phyloP scores from a whole-genome alignment of 352 stramenopile species.

The Globisporangium nagaii region DNA sequence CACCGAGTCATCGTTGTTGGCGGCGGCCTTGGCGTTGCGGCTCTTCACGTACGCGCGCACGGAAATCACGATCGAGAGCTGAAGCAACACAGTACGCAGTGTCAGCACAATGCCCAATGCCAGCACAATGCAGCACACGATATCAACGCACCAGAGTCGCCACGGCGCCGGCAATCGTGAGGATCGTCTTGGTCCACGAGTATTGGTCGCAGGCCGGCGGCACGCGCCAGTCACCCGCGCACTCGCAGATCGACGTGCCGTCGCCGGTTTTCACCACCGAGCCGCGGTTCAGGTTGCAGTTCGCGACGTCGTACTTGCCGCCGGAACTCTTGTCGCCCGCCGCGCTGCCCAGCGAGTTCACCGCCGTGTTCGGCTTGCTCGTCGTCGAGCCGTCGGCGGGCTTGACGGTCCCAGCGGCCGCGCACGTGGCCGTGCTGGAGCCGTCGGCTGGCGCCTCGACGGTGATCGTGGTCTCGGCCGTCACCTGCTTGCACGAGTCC shows the following conservation, averaged over 20 bases:
- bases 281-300: slow-evolving; percentile 51
- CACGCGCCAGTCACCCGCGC: slow-evolving; percentile 54
- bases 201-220: slow-evolving; percentile 43
- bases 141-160: slow-evolving; percentile 29
- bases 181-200: slow-evolving; percentile 50
- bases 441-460: slow-evolving; percentile 13
- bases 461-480: slow-evolving; percentile 34
- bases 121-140: not conserved
- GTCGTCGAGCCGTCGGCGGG: not conserved
- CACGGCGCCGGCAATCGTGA: slow-evolving; percentile 52
- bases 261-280: slow-evolving; percentile 31
- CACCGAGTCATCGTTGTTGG: not conserved
- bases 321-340: not conserved
- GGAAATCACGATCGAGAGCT: slow-evolving; percentile 54
- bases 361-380: slow-evolving; percentile 3
- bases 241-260: slow-evolving; percentile 36
- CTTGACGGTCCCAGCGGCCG: slow-evolving; percentile 1
- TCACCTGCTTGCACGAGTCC: slow-evolving; percentile 46
- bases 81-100: not conserved
- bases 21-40: slow-evolving; percentile 17
- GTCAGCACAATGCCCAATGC: slow-evolving; percentile 1
- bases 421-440: not conserved
- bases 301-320: slow-evolving; percentile 22
- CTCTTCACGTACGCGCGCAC: slow-evolving; percentile 38
- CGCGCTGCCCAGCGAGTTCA: slow-evolving; percentile 10